Base-by-base conservation (phyloP, 192 early-diverging fungal species). In the Backusella morwellensis region DNA sequence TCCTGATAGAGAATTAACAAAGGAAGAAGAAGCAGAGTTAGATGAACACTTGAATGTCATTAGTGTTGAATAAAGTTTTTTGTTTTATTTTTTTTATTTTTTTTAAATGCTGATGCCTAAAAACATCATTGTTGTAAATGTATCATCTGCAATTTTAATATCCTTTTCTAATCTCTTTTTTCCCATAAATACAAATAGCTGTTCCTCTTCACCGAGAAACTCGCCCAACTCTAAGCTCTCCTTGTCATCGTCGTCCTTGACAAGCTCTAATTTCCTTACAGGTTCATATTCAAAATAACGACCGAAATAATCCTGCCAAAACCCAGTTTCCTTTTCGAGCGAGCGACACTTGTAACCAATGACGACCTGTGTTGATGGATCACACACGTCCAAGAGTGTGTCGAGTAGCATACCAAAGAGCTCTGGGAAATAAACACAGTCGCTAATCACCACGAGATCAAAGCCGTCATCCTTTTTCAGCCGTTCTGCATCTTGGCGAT, bases 231-330 rank as follows among this genome's bases (percentile, higher is more conserved):
- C 71, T 4, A 63, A 63, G 12, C 56, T 32, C 1, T 78, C 44
- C 3, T 77, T 75, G 0, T 75, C 70, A 19, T 70, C 73, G 4
- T 77, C 68, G 1, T 72, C 54, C 0, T 36, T 35, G 0, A 70
- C 68, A 0, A 12, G 3, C 0, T 38, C 11, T 19, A 41, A 42
- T 17, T 52, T 80, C 42, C 84, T 11, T 2, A 88, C 85, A 40
- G 85, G 84, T 23, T 86, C 85, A 50, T 85, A 83, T 44, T 83
- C 76, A 81, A 86, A 86, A 44, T 75, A 86, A 32, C 84, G 76
- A n/a, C 87, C 87, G 74, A 88, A 86, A 41, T 86, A 74, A 47
- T 77, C 75, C 17, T 88, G 81, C 87, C 87, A 88, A 72, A 88
- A 88, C 9, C 82, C 82, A 9, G 42, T 73, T 74, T 88, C 87